Conservation (phyloP, 176 grass and related monocot species). For the Raddia guianensis region DNA sequence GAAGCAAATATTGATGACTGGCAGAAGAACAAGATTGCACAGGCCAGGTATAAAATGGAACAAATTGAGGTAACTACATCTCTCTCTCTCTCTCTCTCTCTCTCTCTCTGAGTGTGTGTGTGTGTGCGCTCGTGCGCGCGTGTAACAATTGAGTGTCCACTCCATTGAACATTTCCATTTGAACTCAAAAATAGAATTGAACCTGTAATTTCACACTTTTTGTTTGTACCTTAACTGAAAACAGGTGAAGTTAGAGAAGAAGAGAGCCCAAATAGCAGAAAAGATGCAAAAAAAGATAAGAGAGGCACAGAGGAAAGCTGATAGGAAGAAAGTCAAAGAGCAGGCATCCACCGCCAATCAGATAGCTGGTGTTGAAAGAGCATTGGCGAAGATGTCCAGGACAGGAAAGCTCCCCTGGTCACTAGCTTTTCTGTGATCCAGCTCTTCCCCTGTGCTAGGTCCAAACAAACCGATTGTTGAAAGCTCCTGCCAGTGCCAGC, state of each 20-base stretch:
- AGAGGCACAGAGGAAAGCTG: constrained; percentile 58
- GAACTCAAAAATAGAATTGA: not conserved
- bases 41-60: constrained; percentile 59
- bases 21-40: constrained; percentile 58
- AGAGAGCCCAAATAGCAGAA: constrained; percentile 45
- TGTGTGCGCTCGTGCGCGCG: no score
- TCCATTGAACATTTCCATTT: constrained; percentile 34
- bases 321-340: constrained; percentile 67
- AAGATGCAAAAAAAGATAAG: constrained; percentile 70
- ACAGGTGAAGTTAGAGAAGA: constrained; percentile 69
- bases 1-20: constrained; percentile 66
- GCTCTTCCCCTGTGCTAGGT: constrained; percentile 35
- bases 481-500: constrained; percentile 37
- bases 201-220: constrained; percentile 25
- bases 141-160: not conserved
- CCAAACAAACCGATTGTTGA: constrained; percentile 35
- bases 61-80: constrained; percentile 52
- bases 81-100: no score
- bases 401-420: constrained; percentile 74
- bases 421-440: constrained; percentile 63
- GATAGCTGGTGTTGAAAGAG: constrained; percentile 51
- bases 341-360: constrained; percentile 51
- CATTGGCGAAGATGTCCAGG: constrained; percentile 67
- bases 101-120: no score
- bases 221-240: constrained; percentile 32